A percentile compares a stretch with the other conserved stretches of the same genome.
Evolutionary conservation across 768 basidiomycete species (phyloP).

Genomic region (Boletus rubescentipes): DNA sequence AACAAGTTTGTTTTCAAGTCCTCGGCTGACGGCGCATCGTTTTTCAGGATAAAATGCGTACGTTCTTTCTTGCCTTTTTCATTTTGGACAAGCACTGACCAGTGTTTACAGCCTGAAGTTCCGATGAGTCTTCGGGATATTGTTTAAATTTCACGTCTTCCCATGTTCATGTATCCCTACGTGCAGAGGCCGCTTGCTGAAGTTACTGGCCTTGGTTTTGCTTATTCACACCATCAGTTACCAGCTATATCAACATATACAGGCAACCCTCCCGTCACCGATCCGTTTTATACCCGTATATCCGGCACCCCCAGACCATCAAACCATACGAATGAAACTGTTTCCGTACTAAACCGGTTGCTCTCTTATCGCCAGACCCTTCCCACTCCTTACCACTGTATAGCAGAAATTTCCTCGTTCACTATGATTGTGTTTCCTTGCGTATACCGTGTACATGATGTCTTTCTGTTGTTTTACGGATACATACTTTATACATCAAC

Average conservation of each 20-base stretch:
- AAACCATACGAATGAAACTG: slow-evolving; percentile 47
- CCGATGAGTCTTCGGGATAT: slow-evolving; percentile 88
- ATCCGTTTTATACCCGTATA: slow-evolving; percentile 71
- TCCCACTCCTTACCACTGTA: slow-evolving; percentile 59
- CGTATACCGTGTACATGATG: slow-evolving; percentile 29
- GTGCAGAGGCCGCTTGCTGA: slow-evolving; percentile 45
- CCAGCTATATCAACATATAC: slow-evolving; percentile 51
- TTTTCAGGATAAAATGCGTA: slow-evolving; percentile 82
- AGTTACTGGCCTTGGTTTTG: slow-evolving; percentile 31
- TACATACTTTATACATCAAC: slow-evolving; percentile 46
- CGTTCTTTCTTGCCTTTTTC: slow-evolving; percentile 30
- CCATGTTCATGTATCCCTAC: slow-evolving; percentile 81
- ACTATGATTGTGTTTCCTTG: slow-evolving; percentile 18
- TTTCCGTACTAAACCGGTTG: slow-evolving; percentile 53
- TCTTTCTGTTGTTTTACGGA: slow-evolving; percentile 21
- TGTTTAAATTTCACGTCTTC: slow-evolving; percentile 58
- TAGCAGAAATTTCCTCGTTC: slow-evolving; percentile 44
- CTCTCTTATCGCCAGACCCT: slow-evolving; percentile 41
- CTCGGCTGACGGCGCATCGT: slow-evolving; percentile 15
- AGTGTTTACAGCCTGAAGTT: slow-evolving; percentile 72
- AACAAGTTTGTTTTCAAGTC: not conserved
- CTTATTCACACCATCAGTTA: slow-evolving; percentile 39
- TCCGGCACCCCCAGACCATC: slow-evolving; percentile 41
- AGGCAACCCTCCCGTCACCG: slow-evolving; percentile 34
- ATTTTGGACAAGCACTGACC: slow-evolving; percentile 20